Evolutionary conservation across 2,329 filamentous ascomycete species (phyloP), one percentile per base, ranked within the genome.

Genomic region (Diaporthe helianthi): DNA sequence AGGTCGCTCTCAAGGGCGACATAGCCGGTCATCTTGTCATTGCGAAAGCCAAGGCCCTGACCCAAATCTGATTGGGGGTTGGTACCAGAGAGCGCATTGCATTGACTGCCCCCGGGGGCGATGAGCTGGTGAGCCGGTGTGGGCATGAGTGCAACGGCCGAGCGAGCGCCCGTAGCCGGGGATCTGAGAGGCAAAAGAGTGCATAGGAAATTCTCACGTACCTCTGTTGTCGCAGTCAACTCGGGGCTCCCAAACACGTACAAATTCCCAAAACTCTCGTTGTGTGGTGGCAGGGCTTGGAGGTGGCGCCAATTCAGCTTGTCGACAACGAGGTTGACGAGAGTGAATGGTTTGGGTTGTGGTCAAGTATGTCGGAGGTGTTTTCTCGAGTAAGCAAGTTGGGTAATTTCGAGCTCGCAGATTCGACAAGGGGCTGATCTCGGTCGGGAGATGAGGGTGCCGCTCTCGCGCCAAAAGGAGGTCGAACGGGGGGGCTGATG

Each of bases 191-290:
- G n/a, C 15, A 44, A 31, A 46, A 22, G 22, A 55, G 22, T 24
- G 22, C 19, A 3, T 29, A 46, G 55, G 22, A 24, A 15, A 29
- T 24, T 13, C 31, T 51, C 52, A 71, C 69, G 22, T 58, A 71
- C 69, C 65, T 67, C 69, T 60, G 67, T 60, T 36, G 51, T 61
- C 41, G 55, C 61, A 67, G 55, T 67, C 54, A 71, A 60, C 67
- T 52, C 36, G 63, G 31, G 60, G 55, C 54, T 55, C 65, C 63
- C 55, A 38, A 38, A 44, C 38, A 36, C 69, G 41, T 63, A 41
- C 55, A 63, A 31, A 17, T 49, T 66, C 55, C 54, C 52, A 58
- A 65, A 52, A 54, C 61, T 58, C 13, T 58, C 17, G 51, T 54
- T 63, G 29, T 58, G 47, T 47, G 55, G 58, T 63, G 29, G 58